These are phyloP conservation scores for Saccharomyces kudriavzevii DNA, from an alignment of 805 yeast genomes.

Conservation along the genomic window DNA sequence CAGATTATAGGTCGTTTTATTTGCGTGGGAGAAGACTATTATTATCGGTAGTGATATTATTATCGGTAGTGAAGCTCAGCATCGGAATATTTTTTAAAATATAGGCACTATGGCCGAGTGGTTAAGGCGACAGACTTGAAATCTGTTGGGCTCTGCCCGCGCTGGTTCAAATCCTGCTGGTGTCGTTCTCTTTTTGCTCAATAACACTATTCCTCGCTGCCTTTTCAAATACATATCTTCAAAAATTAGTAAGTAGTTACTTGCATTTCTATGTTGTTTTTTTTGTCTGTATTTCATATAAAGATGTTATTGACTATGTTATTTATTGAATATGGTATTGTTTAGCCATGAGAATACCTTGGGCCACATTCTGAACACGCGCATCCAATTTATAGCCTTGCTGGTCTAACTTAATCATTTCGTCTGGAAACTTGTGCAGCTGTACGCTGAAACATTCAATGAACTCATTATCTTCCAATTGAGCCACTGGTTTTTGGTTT, in stretches of 20 bases:
- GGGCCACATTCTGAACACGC: constrained; percentile 76
- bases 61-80: too few species aligned
- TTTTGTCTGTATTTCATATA: not conserved
- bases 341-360: constrained; percentile 60
- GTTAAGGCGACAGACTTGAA: constrained; percentile 44
- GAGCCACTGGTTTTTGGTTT: constrained; percentile 61
- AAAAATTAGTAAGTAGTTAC: not conserved
- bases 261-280: too few species aligned
- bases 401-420: constrained; percentile 41
- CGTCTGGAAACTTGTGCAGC: constrained; percentile 46
- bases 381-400: constrained; percentile 82
- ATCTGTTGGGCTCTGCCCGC: constrained; percentile 43
- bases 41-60: too few species aligned
- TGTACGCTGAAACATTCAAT: constrained; percentile 82
- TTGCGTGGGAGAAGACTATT: too few species aligned
- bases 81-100: not conserved
- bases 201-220: not conserved
- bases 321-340: constrained; percentile 17
- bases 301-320: not conserved
- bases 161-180: constrained; percentile 43
- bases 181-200: constrained; percentile 31
- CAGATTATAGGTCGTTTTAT: too few species aligned
- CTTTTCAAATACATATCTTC: not conserved
- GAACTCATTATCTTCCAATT: constrained; percentile 84
- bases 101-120: constrained; percentile 40